phyloP scores from a whole-genome alignment of 2,329 filamentous ascomycete species.

The Aurifilum marmelostoma region DNA sequence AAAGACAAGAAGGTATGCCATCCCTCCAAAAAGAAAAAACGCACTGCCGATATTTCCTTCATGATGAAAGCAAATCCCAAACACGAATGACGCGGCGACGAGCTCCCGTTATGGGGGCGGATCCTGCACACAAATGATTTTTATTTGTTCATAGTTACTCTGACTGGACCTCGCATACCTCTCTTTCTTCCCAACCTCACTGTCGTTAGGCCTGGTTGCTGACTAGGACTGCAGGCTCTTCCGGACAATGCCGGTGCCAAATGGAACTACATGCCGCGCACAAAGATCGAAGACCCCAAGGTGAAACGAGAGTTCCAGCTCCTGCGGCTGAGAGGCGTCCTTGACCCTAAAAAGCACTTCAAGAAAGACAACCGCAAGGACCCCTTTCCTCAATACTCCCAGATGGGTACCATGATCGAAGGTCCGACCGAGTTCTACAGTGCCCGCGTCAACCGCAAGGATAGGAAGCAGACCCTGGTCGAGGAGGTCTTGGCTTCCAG shows the following conservation, averaged over 20 bases:
- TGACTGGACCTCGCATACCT: conserved; percentile 52
- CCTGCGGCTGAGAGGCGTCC: conserved; percentile 82
- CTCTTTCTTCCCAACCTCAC: conserved; percentile 43
- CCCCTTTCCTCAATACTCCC: conserved; percentile 78
- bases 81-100: conserved; percentile 71
- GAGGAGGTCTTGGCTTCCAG: conserved; percentile 79
- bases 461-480: conserved; percentile 83
- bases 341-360: conserved; percentile 89
- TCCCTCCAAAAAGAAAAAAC: no score
- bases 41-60: conserved; percentile 38
- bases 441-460: conserved; percentile 79
- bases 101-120: conserved; percentile 79
- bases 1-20: conserved; percentile 40
- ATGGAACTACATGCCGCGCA: conserved; percentile 89
- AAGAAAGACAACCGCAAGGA: conserved; percentile 80
- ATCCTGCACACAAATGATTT: conserved; percentile 66
- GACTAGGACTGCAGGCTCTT: conserved; percentile 35
- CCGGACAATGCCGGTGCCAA: conserved; percentile 70
- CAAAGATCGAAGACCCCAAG: conserved; percentile 74
- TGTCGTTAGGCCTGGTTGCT: conserved; percentile 31
- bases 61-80: conserved; percentile 82
- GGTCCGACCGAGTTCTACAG: conserved; percentile 88
- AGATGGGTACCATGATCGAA: conserved; percentile 86
- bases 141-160: conserved; percentile 73
- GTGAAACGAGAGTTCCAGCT: conserved; percentile 89